Evolutionary conservation across 345 rosid genomes (phyloP).

Genomic region (Syzygium jambos): DNA sequence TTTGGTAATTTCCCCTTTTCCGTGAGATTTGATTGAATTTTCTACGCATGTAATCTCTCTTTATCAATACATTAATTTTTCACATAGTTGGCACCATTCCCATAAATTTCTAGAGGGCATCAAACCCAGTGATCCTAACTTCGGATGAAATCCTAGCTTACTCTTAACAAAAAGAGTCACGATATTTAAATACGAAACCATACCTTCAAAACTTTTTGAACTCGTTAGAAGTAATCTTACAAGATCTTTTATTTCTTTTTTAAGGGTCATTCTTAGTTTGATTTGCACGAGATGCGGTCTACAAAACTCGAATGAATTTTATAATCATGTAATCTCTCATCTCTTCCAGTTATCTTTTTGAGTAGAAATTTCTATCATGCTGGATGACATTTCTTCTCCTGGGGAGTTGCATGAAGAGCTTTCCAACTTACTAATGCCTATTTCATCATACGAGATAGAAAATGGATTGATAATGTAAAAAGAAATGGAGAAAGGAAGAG

Average conservation of each 20-base stretch:
- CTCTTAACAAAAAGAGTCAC: not conserved
- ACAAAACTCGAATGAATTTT: not conserved
- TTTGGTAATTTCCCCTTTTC: no score
- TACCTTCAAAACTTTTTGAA: rapidly evolving
- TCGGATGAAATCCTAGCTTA: not conserved
- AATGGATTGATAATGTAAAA: not conserved
- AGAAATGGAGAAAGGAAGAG: not conserved
- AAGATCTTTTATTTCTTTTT: not conserved
- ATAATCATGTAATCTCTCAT: not conserved
- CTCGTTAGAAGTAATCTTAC: not conserved
- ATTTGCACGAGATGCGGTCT: not conserved
- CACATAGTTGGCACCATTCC: not conserved
- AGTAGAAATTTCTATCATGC: not conserved
- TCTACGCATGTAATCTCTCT: not conserved
- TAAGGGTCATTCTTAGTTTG: not conserved
- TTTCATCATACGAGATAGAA: not conserved
- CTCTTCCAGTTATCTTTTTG: not conserved
- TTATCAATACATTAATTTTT: not conserved
- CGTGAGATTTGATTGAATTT: not conserved
- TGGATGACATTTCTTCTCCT: not conserved
- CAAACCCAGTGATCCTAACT: not conserved
- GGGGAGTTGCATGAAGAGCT: not conserved
- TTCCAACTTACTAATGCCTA: not conserved
- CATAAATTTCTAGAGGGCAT: not conserved
- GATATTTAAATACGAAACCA: not conserved